Evolutionary conservation across 345 rosid species (phyloP).

Genomic region (Salix purpurea): DNA sequence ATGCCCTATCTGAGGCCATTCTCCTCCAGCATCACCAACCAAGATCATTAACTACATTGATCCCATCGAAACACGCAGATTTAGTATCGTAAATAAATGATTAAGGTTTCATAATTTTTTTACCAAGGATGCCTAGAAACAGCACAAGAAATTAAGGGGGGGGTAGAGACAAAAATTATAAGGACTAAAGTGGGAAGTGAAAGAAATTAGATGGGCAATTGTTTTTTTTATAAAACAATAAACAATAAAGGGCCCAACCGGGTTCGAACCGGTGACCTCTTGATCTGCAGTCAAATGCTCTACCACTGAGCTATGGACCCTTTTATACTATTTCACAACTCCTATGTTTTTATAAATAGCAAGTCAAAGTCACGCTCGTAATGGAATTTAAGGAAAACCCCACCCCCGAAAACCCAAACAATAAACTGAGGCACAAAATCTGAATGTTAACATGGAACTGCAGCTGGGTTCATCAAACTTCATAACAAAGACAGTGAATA

Average conservation of each 20-base stretch:
- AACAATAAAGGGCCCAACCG: conserved; percentile 28
- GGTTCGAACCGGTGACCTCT: conserved; percentile 37
- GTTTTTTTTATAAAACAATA: too few relatives aligned
- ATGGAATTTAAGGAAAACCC: fast-evolving
- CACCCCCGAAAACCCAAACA: not conserved
- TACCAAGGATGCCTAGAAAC: not conserved
- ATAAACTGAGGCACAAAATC: not conserved
- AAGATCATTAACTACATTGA: conserved; percentile 63
- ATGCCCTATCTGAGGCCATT: conserved; percentile 77
- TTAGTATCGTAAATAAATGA: not conserved
- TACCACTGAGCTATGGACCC: conserved; percentile 40
- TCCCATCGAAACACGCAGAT: not conserved
- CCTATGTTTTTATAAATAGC: fast-evolving
- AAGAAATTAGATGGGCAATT: not conserved
- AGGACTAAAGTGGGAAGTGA: not conserved
- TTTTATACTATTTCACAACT: fast-evolving
- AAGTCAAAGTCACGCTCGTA: too few relatives aligned
- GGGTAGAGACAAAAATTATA: not conserved
- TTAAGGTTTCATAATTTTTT: not conserved
- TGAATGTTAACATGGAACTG: not conserved
- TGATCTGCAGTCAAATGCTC: conserved; percentile 41
- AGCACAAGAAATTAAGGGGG: not conserved
- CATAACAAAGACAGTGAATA: not conserved
- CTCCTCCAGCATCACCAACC: conserved; percentile 92
- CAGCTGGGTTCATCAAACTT: not conserved